Percentiles rank a stretch among this genome's conserved stretches.
Conservation (phyloP, 148 eudicot genomes). For the Selenicereus undatus region DNA sequence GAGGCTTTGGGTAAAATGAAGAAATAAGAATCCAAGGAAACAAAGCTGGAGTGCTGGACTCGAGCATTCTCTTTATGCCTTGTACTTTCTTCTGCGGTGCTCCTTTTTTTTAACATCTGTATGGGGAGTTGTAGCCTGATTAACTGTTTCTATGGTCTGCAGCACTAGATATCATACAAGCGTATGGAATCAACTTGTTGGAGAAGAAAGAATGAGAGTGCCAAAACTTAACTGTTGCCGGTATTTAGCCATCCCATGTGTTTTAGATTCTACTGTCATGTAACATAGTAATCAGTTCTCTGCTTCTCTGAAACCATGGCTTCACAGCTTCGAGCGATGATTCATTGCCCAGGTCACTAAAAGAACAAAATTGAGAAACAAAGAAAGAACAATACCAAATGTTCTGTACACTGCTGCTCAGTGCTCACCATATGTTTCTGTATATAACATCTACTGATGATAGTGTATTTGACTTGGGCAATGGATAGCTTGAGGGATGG, state of each 20-base stretch:
- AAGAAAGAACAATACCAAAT: background rate
- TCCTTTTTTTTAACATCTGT: background rate
- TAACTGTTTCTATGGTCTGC: constrained; percentile 7
- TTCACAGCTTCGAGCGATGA: constrained; percentile 2
- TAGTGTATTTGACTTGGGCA: background rate
- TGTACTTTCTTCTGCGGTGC: background rate
- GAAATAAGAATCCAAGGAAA: background rate
- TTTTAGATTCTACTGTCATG: background rate
- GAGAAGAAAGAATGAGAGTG: constrained; percentile 18
- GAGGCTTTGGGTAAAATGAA: background rate
- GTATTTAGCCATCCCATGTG: background rate
- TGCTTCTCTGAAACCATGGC: background rate
- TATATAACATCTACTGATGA: background rate
- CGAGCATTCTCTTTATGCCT: background rate
- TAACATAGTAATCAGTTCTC: background rate
- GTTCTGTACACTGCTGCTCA: too few relatives aligned
- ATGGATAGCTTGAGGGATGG: constrained; percentile 6
- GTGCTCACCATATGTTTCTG: background rate
- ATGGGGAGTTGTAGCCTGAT: background rate
- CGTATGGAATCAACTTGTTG: constrained; percentile 23
- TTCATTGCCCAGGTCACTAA: constrained; percentile 1
- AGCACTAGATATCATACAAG: constrained; percentile 29
- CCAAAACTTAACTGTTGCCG: background rate
- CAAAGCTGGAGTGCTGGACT: too few relatives aligned
- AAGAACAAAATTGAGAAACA: background rate